These are phyloP conservation scores for Jatropha multifida DNA, from an alignment of 441 rosid genomes.

Conservation along the genomic window DNA sequence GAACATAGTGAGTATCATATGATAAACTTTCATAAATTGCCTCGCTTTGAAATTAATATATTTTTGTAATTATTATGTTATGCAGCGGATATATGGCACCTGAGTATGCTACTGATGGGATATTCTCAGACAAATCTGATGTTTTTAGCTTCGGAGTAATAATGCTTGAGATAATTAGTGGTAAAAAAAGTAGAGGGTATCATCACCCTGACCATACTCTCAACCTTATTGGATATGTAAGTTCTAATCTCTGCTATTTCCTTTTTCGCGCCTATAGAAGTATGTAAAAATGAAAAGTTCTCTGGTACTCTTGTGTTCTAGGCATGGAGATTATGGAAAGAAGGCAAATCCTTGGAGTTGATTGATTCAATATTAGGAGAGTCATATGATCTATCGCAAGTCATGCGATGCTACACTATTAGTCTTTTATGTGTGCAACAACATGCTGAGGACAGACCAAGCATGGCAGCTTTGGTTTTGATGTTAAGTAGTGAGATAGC, in stretches of 20 bases:
- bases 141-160: conserved; percentile 12
- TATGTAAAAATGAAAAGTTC: neutral
- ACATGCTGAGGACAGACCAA: conserved; percentile 15
- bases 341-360: conserved; percentile 34
- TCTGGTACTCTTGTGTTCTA: neutral
- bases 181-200: neutral
- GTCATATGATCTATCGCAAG: neutral
- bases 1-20: conserved; percentile 11
- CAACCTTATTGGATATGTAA: neutral
- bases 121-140: conserved; percentile 6
- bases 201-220: neutral
- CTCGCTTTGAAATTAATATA: too few relatives aligned
- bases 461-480: conserved; percentile 19
- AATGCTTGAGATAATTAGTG: neutral
- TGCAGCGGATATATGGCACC: conserved; percentile 1
- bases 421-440: conserved; percentile 20
- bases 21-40: too few relatives aligned
- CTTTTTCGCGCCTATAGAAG: neutral
- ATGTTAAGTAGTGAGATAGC: conserved; percentile 12
- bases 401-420: neutral
- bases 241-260: neutral
- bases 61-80: neutral
- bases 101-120: conserved; percentile 6
- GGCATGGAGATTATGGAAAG: conserved; percentile 28
- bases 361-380: conserved; percentile 23